Conservation (phyloP, 2,329 filamentous ascomycete genomes). For the Trichoderma simmonsii region DNA sequence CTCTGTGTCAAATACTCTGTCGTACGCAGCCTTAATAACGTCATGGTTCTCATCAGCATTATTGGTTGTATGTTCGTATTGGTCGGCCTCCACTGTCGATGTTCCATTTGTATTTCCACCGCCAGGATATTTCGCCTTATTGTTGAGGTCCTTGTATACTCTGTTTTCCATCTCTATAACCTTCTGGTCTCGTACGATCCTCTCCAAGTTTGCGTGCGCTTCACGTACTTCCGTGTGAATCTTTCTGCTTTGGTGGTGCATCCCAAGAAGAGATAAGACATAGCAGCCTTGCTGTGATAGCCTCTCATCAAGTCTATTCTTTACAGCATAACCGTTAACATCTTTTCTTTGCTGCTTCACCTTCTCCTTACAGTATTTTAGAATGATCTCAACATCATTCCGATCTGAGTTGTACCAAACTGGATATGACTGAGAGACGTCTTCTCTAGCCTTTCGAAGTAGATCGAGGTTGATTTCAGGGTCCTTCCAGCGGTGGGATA, state of each 20-base stretch:
- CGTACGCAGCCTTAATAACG: background rate
- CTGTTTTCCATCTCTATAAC: background rate
- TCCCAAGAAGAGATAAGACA: background rate
- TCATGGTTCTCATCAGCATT: background rate
- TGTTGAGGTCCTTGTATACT: background rate
- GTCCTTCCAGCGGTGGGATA: constrained; percentile 18
- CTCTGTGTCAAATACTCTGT: background rate
- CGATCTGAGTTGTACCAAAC: background rate
- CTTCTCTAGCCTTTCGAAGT: background rate
- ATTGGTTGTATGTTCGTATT: no score
- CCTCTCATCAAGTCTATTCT: background rate
- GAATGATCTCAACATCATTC: constrained; percentile 7
- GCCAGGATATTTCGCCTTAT: background rate
- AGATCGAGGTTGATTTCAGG: constrained; percentile 7
- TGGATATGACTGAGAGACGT: background rate
- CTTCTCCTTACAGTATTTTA: constrained; percentile 10
- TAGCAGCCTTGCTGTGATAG: background rate
- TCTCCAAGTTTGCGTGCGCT: background rate
- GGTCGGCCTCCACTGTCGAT: background rate
- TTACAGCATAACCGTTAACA: constrained; percentile 2
- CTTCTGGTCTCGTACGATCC: background rate
- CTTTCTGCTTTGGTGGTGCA: constrained; percentile 1
- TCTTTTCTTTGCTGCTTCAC: background rate
- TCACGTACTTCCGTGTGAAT: background rate
- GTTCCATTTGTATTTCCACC: background rate